Evolutionary conservation across 1,284 basidiomycete genomes (phyloP).

Genomic region (Hemileia vastatrix): DNA sequence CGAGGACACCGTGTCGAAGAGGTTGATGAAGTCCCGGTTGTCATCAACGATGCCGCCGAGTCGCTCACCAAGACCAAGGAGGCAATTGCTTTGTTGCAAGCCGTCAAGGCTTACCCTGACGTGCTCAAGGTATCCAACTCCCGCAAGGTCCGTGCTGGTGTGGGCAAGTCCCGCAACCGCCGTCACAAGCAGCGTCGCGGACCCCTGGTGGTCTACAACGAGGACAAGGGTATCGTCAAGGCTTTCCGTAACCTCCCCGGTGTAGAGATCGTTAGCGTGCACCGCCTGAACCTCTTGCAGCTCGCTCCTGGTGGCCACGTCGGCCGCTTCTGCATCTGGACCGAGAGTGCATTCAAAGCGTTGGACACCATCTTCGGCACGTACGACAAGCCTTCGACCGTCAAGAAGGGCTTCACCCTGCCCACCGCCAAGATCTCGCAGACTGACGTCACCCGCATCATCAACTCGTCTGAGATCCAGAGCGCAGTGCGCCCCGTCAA

Average conservation of each 20-base stretch:
- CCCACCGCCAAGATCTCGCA: slow-evolving; percentile 92
- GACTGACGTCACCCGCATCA: slow-evolving; percentile 92
- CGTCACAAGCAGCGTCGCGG: slow-evolving; percentile 94
- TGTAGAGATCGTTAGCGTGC: slow-evolving; percentile 92
- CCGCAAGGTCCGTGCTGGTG: slow-evolving; percentile 89
- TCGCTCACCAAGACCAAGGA: slow-evolving; percentile 93
- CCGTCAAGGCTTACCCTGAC: slow-evolving; percentile 79
- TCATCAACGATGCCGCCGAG: slow-evolving; percentile 69
- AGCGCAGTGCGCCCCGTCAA: slow-evolving; percentile 74
- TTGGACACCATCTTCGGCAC: slow-evolving; percentile 94
- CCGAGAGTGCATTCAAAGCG: slow-evolving; percentile 80
- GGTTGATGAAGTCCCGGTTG: slow-evolving; percentile 92
- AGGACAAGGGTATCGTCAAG: slow-evolving; percentile 94
- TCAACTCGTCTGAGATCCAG: slow-evolving; percentile 96
- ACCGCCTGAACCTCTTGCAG: slow-evolving; percentile 90
- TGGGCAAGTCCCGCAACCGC: slow-evolving; percentile 95
- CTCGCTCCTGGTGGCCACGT: slow-evolving; percentile 98
- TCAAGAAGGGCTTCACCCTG: slow-evolving; percentile 88
- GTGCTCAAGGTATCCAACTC: slow-evolving; percentile 96
- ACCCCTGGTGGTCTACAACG: slow-evolving; percentile 91
- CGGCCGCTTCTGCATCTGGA: slow-evolving; percentile 98
- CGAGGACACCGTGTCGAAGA: slow-evolving; percentile 98
- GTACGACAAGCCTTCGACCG: slow-evolving; percentile 66
- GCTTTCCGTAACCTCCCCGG: slow-evolving; percentile 98
- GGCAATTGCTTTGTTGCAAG: slow-evolving; percentile 85